Conservation (phyloP, 805 yeast genomes). For the Barnettozyma californica region DNA sequence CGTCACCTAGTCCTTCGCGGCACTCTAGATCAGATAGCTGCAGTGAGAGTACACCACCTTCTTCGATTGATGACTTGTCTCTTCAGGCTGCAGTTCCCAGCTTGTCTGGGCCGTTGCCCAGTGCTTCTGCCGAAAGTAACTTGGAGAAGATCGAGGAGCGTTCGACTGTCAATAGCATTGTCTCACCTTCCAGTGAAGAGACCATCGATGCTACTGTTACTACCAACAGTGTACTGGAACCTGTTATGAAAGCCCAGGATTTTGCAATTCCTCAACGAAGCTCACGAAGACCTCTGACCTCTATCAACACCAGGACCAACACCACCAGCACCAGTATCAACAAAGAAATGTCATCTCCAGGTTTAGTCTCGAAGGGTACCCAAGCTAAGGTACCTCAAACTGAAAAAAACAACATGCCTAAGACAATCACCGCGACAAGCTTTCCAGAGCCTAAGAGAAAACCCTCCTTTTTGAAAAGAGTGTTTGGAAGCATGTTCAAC, state of each 20-base stretch:
- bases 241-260: not conserved
- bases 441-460: conserved; percentile 12
- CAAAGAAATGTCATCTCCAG: not conserved
- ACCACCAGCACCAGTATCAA: not conserved
- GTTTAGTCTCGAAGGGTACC: not conserved
- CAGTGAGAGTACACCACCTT: conserved; percentile 26
- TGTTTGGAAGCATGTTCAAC: conserved; percentile 15
- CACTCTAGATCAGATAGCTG: conserved; percentile 22
- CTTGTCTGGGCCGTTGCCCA: not conserved
- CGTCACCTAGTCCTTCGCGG: conserved; percentile 26
- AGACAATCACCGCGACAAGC: not conserved
- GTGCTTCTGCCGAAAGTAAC: not conserved
- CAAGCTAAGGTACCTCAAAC: not conserved
- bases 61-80: conserved; percentile 25
- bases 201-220: not conserved
- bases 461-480: conserved; percentile 19
- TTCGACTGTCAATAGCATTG: not conserved
- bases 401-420: not conserved
- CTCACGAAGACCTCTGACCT: not conserved
- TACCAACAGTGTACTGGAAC: not conserved
- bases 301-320: too few relatives aligned
- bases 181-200: not conserved
- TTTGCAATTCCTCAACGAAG: not conserved
- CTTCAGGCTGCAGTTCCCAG: not conserved
- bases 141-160: conserved; percentile 20